These are phyloP conservation scores for Aspergillus incahuasiensis DNA, from an alignment of 495 filamentous ascomycete genomes.

Conservation along the genomic window DNA sequence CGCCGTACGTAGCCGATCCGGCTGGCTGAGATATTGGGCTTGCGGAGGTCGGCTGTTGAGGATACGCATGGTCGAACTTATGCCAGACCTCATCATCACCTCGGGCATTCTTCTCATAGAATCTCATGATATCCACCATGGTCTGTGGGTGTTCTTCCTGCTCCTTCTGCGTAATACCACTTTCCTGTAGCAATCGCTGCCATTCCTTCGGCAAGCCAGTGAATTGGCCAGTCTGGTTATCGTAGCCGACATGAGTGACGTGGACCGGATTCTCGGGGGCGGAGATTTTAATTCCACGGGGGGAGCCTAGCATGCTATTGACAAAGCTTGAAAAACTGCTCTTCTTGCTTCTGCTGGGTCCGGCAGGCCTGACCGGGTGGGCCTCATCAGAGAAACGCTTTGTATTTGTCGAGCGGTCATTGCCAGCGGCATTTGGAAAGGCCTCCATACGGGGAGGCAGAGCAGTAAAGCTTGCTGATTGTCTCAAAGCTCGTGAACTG, in stretches of 20 bases:
- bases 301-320: conserved; percentile 86
- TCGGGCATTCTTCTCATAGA: conserved; percentile 90
- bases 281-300: conserved; percentile 86
- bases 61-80: conserved; percentile 85
- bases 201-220: conserved; percentile 97
- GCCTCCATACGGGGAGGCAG: conserved; percentile 56
- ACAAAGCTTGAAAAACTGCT: conserved; percentile 92
- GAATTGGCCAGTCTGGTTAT: conserved; percentile 94
- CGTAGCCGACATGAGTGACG: conserved; percentile 95
- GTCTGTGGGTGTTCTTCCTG: conserved; percentile 93
- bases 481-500: conserved; percentile 60
- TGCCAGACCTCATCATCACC: conserved; percentile 84
- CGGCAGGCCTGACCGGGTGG: conserved; percentile 51
- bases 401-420: conserved; percentile 46
- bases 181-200: conserved; percentile 92
- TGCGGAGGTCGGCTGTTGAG: conserved; percentile 49
- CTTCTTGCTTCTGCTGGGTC: conserved; percentile 71
- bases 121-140: conserved; percentile 89
- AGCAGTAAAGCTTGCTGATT: conserved; percentile 75
- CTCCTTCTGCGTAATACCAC: conserved; percentile 92
- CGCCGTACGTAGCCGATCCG: conserved; percentile 15
- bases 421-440: conserved; percentile 31
- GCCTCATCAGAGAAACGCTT: conserved; percentile 87
- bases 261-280: conserved; percentile 96
- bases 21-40: conserved; percentile 26